A percentile compares a stretch with the other conserved stretches of the same genome.
These are phyloP conservation scores for Hypocrella siamensis DNA, from an alignment of 2,329 filamentous ascomycete species.

Conservation along the genomic window DNA sequence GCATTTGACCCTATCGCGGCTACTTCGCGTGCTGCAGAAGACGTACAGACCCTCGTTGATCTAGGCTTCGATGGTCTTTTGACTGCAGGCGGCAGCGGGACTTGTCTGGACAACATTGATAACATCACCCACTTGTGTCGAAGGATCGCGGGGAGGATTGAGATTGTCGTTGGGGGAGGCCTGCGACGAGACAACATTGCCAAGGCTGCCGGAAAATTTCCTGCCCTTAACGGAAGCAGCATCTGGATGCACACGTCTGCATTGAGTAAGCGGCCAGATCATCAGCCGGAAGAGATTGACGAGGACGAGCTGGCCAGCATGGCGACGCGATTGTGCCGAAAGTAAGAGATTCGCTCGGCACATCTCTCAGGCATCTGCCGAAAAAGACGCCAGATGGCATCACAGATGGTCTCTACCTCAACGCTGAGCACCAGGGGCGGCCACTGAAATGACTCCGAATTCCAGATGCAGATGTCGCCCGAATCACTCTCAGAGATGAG, in stretches of 20 bases:
- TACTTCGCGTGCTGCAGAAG: slow-evolving; percentile 6
- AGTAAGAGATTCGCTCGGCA: neutral
- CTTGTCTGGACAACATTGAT: slow-evolving; percentile 21
- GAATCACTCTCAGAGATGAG: too few relatives aligned
- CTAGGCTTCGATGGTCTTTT: slow-evolving; percentile 36
- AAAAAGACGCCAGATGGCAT: too few relatives aligned
- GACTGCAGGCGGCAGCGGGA: slow-evolving; percentile 34
- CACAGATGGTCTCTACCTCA: too few relatives aligned
- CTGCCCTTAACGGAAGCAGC: slow-evolving; percentile 9
- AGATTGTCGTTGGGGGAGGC: slow-evolving; percentile 38
- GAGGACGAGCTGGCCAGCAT: slow-evolving; percentile 9
- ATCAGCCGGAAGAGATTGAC: slow-evolving; percentile 11
- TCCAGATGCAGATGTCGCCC: too few relatives aligned
- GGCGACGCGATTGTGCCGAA: slow-evolving; percentile 7
- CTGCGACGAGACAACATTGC: slow-evolving; percentile 25
- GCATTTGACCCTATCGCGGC: slow-evolving; percentile 35
- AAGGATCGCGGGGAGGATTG: slow-evolving; percentile 14
- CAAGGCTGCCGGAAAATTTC: slow-evolving; percentile 7
- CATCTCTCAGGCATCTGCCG: too few relatives aligned
- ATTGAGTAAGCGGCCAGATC: slow-evolving; percentile 4
- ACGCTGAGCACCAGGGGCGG: too few relatives aligned
- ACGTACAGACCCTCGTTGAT: slow-evolving; percentile 17
- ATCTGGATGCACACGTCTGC: slow-evolving; percentile 33
- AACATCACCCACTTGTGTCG: slow-evolving; percentile 20
- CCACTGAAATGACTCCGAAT: too few relatives aligned